A percentile compares a stretch with the other conserved stretches of the same genome.
Conservation (phyloP, 1,284 basidiomycete species). For the Fomitopsis betulina region DNA sequence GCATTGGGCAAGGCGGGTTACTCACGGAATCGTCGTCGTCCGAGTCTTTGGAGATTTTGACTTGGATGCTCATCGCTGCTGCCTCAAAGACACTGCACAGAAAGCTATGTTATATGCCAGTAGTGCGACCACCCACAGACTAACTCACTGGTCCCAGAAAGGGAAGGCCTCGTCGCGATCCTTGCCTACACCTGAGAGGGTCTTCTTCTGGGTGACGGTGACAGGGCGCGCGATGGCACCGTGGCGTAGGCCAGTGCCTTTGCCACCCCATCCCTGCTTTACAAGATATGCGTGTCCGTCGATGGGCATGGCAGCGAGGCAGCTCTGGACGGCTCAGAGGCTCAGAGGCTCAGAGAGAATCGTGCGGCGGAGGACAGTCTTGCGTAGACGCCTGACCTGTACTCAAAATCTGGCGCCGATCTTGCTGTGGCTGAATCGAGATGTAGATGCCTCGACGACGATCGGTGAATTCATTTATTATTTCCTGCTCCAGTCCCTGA, state of each 20-base stretch:
- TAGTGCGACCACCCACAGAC: neutral
- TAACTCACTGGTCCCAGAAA: conserved; percentile 91
- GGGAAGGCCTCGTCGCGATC: conserved; percentile 91
- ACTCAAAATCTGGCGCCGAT: neutral
- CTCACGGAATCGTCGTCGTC: conserved; percentile 44
- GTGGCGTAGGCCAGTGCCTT: conserved; percentile 68
- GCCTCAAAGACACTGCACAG: conserved; percentile 64
- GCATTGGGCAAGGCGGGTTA: conserved; percentile 6
- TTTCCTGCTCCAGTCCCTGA: neutral
- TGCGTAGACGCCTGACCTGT: neutral
- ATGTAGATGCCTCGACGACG: no score
- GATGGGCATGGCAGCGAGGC: conserved; percentile 49
- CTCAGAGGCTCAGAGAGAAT: neutral
- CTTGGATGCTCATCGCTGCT: conserved; percentile 73
- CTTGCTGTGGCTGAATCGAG: neutral
- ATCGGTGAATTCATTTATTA: neutral
- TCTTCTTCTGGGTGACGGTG: conserved; percentile 81
- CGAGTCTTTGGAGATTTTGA: conserved; percentile 45
- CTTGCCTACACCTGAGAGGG: conserved; percentile 79
- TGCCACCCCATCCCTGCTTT: conserved; percentile 84
- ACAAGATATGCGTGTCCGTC: conserved; percentile 77
- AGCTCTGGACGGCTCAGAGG: neutral
- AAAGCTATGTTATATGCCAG: neutral
- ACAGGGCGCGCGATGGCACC: conserved; percentile 71
- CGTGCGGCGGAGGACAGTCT: neutral